Conservation (phyloP, 345 rosid genomes). For the Eucalyptus camaldulensis region DNA sequence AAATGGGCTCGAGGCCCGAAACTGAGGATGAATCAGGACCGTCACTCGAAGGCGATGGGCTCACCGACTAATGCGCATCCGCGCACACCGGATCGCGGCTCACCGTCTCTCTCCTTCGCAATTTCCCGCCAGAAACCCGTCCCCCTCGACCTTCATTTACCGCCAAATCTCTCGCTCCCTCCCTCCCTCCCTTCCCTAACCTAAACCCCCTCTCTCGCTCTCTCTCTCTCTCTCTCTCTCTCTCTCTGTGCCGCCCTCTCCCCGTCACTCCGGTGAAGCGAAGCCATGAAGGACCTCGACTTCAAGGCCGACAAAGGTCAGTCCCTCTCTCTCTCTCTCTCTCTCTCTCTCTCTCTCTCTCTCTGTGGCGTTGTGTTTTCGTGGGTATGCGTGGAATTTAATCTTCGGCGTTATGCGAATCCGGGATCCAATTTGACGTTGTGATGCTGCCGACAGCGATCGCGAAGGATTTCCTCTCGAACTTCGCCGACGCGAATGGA, state of each 20-base stretch:
- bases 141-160: conserved; percentile 8
- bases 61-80: background rate
- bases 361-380: background rate
- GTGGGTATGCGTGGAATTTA: background rate
- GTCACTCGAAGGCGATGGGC: background rate
- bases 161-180: conserved; percentile 22
- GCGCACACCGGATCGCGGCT: background rate
- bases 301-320: conserved; percentile 58
- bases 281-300: conserved; percentile 50
- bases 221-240: background rate
- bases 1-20: background rate
- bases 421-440: background rate
- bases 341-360: background rate
- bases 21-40: background rate
- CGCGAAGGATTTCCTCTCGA: conserved; percentile 74
- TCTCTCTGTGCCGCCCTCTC: background rate
- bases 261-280: background rate
- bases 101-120: background rate
- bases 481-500: conserved; percentile 58
- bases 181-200: background rate
- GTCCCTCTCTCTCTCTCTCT: background rate
- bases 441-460: conserved; percentile 8
- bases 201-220: too few relatives aligned
- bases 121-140: background rate
- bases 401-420: background rate